Conservation (phyloP, 1,284 basidiomycete species). For the Cutaneotrichosporon sp. region DNA sequence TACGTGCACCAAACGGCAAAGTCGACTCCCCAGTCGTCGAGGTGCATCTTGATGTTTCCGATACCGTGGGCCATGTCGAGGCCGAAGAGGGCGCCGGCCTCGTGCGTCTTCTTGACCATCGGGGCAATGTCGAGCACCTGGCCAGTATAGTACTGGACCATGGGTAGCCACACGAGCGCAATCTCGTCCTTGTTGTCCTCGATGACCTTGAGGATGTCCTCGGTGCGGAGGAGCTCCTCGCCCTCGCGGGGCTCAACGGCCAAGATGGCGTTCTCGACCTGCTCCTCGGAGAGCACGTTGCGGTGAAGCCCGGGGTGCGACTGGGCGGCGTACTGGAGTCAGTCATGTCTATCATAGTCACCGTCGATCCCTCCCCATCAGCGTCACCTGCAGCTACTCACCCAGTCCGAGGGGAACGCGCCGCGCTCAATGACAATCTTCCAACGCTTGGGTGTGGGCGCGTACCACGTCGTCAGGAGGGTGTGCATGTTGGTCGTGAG, state of each 20-base stretch:
- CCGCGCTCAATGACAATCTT: slow-evolving; percentile 94
- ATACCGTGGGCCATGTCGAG: slow-evolving; percentile 96
- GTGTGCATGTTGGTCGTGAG: slow-evolving; percentile 93
- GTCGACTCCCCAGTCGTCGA: slow-evolving; percentile 93
- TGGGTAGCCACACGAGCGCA: slow-evolving; percentile 83
- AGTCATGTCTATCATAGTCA: neutral
- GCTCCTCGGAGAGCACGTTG: slow-evolving; percentile 63
- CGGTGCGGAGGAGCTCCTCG: slow-evolving; percentile 81
- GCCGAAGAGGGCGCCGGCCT: slow-evolving; percentile 78
- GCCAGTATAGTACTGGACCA: slow-evolving; percentile 97
- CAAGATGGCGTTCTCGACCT: slow-evolving; percentile 63
- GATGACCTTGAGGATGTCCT: slow-evolving; percentile 81
- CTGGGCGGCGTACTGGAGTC: slow-evolving; percentile 80
- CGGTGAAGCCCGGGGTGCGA: slow-evolving; percentile 81
- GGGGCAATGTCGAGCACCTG: slow-evolving; percentile 84
- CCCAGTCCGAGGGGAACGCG: slow-evolving; percentile 95
- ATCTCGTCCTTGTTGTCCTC: slow-evolving; percentile 69
- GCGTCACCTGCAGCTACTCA: slow-evolving; percentile 45
- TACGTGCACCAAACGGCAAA: slow-evolving; percentile 98
- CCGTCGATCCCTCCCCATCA: neutral
- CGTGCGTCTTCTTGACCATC: slow-evolving; percentile 80
- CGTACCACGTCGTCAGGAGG: slow-evolving; percentile 91
- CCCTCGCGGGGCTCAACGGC: slow-evolving; percentile 75
- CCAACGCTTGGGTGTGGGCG: slow-evolving; percentile 73
- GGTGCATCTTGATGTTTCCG: slow-evolving; percentile 83